These are phyloP conservation scores for Cairneyella variabilis DNA, from an alignment of 495 filamentous ascomycete species.

Conservation along the genomic window DNA sequence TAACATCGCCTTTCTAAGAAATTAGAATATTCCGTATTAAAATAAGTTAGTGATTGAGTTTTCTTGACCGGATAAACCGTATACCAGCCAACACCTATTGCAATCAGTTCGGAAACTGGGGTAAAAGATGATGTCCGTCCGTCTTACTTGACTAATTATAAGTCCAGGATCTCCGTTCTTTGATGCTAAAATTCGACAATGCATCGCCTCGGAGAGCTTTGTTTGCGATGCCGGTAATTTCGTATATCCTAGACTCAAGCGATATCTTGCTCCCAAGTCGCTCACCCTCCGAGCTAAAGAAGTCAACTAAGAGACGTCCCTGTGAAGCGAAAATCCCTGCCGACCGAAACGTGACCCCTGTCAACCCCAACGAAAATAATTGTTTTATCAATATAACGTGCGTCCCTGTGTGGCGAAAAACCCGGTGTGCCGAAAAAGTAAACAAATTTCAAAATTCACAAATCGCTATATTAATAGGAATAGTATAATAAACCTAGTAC, in stretches of 20 bases:
- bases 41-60: too few relatives aligned
- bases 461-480: slow-evolving; percentile 14
- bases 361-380: too few relatives aligned
- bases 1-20: too few relatives aligned
- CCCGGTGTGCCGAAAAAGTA: slow-evolving; percentile 11
- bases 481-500: slow-evolving; percentile 12
- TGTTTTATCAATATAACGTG: not conserved
- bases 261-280: slow-evolving; percentile 4
- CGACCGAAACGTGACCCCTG: too few relatives aligned
- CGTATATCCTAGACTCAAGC: slow-evolving; percentile 16
- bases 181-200: slow-evolving; percentile 12
- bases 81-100: too few relatives aligned
- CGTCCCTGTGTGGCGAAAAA: not conserved
- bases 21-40: too few relatives aligned
- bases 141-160: too few relatives aligned
- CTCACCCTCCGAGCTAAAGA: slow-evolving; percentile 22
- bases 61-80: too few relatives aligned
- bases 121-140: too few relatives aligned
- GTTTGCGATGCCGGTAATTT: not conserved
- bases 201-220: slow-evolving; percentile 23
- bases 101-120: too few relatives aligned
- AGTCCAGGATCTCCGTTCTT: not conserved
- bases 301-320: slow-evolving; percentile 4
- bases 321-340: too few relatives aligned
- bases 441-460: slow-evolving; percentile 16